A percentile compares a stretch with the other conserved stretches of the same genome.
These are phyloP conservation scores for Coffea eugenioides DNA, from an alignment of 257 asterid genomes.

Conservation along the genomic window DNA sequence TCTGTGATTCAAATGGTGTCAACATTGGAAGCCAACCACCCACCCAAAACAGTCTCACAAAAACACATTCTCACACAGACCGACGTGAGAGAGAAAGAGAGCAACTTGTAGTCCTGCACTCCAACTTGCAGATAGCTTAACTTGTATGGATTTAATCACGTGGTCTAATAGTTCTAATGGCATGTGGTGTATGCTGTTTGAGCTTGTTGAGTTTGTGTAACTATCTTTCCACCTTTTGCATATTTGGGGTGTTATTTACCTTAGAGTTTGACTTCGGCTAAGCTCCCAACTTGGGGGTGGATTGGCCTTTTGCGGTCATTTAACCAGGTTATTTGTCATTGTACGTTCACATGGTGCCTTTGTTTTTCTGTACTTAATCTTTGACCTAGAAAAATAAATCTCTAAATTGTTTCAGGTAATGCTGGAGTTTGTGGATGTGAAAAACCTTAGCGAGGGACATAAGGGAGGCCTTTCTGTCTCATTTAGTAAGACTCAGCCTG, in stretches of 20 bases:
- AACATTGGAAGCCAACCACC: neutral
- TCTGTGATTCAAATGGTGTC: neutral
- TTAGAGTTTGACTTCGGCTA: neutral
- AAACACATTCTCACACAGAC: neutral
- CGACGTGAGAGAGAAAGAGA: neutral
- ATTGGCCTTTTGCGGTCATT: neutral
- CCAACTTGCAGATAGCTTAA: neutral
- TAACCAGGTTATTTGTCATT: neutral
- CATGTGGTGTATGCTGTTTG: neutral
- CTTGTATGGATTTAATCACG: neutral
- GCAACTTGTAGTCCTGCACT: neutral
- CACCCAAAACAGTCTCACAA: neutral
- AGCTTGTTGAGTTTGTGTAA: neutral
- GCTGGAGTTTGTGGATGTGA: conserved; percentile 83
- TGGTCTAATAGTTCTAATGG: neutral
- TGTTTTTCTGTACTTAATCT: too few species aligned
- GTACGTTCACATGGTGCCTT: too few species aligned
- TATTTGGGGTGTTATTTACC: neutral
- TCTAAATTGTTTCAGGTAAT: conserved; percentile 54
- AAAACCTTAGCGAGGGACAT: conserved; percentile 64
- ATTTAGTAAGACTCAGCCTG: conserved; percentile 79
- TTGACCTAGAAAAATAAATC: neutral
- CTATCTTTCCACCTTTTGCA: neutral
- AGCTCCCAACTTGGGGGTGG: neutral
- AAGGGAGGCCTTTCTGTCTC: conserved; percentile 59